These are phyloP conservation scores for Penicillium nordicum DNA, from an alignment of 2,329 filamentous ascomycete species.

Conservation along the genomic window DNA sequence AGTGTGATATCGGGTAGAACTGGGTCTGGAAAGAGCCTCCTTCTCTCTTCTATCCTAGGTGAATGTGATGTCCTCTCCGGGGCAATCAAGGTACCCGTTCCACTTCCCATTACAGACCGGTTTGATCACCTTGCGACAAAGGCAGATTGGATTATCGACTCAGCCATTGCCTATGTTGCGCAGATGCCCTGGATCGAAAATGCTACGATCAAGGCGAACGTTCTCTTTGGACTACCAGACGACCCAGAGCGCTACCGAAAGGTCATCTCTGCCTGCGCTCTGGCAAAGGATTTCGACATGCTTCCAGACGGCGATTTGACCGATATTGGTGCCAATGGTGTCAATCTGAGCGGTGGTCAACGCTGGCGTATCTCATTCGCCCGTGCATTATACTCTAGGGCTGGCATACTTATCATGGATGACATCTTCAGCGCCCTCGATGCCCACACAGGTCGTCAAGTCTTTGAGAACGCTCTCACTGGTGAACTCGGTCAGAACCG, in stretches of 20 bases:
- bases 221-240: constrained; percentile 70
- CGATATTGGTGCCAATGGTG: constrained; percentile 79
- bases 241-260: constrained; percentile 66
- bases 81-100: constrained; percentile 48
- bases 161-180: constrained; percentile 68
- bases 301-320: constrained; percentile 73
- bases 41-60: constrained; percentile 70
- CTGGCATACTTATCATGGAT: constrained; percentile 72
- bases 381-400: constrained; percentile 73
- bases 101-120: constrained; percentile 48
- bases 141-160: constrained; percentile 46
- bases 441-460: constrained; percentile 73
- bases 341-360: constrained; percentile 80
- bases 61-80: constrained; percentile 69
- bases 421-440: constrained; percentile 82
- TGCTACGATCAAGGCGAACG: constrained; percentile 72
- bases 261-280: constrained; percentile 68
- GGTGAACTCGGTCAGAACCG: constrained; percentile 66
- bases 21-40: constrained; percentile 71
- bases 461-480: constrained; percentile 71
- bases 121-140: constrained; percentile 59
- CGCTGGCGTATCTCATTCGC: constrained; percentile 79
- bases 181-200: constrained; percentile 87
- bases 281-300: constrained; percentile 73
- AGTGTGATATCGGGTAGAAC: constrained; percentile 75